Evolutionary conservation across 148 eudicot genomes (phyloP).

Genomic region (Cornus controversa): DNA sequence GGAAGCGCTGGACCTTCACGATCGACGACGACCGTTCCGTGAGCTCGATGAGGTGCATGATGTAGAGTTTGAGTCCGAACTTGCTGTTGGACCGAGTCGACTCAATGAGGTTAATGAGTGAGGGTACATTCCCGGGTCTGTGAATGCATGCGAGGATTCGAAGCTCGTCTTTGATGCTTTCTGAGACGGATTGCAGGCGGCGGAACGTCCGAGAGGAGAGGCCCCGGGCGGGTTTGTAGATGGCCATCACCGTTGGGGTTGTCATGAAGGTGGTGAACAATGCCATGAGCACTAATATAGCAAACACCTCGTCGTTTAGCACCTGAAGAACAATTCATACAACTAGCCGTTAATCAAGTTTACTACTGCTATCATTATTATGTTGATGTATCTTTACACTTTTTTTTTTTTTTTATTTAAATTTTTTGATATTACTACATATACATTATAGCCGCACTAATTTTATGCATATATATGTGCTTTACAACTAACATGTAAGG

Average conservation of each 20-base stretch:
- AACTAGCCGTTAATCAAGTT: too few relatives aligned
- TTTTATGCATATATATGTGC: too few relatives aligned
- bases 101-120: slow-evolving; percentile 44
- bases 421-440: too few relatives aligned
- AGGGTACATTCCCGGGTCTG: slow-evolving; percentile 35
- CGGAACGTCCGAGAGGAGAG: background rate
- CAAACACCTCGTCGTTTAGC: slow-evolving; percentile 43
- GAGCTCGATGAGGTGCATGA: slow-evolving; percentile 55
- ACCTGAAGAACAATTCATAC: slow-evolving; percentile 21
- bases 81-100: slow-evolving; percentile 27
- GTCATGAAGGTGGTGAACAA: slow-evolving; percentile 56
- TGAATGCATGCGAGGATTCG: slow-evolving; percentile 48
- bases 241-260: slow-evolving; percentile 42
- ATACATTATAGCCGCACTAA: too few relatives aligned
- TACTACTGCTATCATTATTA: too few relatives aligned
- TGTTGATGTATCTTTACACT: too few relatives aligned
- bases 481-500: too few relatives aligned
- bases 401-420: too few relatives aligned
- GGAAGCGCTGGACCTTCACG: slow-evolving; percentile 38
- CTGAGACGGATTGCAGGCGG: background rate
- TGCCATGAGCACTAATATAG: slow-evolving; percentile 55
- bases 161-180: slow-evolving; percentile 13
- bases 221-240: slow-evolving; percentile 29
- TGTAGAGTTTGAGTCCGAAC: slow-evolving; percentile 33
- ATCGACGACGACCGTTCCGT: slow-evolving; percentile 60